Base-by-base conservation (phyloP, 768 basidiomycete species). In the Hygrocybe coccinea region DNA sequence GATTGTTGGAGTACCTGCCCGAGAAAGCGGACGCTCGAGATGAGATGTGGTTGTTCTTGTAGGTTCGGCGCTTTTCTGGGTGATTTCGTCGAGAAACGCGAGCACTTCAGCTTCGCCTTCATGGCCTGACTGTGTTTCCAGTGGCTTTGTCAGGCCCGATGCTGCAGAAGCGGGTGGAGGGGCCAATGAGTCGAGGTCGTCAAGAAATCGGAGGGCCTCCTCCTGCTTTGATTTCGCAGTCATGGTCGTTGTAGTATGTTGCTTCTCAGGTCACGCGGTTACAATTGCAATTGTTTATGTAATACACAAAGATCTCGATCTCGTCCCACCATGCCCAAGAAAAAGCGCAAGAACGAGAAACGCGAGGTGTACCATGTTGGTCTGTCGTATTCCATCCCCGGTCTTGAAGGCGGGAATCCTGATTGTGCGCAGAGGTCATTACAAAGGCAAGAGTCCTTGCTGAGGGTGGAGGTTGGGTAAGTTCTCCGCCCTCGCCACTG, bases 61-160 rank as follows among this genome's bases (percentile, higher is more conserved):
- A 11, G 89, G 86, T 60, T 89, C 89, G 5, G 86, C 79, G 69
- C 86, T 88, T 72, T 92, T 95, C 81, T 91, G 90, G 0, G 90
- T 93, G 60, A 95, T 91, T 72, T 97, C 91, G 68, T 97, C 91
- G 39, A 97, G 82, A 76, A 95, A 95, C 14, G 92, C 93, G 24
- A 95, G 82, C 22, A 90, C 93, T 59, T 91, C 89, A 0, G 70
- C 84, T 55, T 94, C 88, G 33, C 83, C 85, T 59, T 81, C 81
- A 37, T 74, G 64, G 21, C 17, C 44, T 12, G 44, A n/a, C 21
- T 46, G 25, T 39, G 21, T 29, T 29, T 3, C 15, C n/a, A 14
- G 36, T 46, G 33, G 62, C 14, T 60, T 50, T 14, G 63, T 57
- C 8, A 67, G 45, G 1, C 64, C 48, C 2, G 43, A 41, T 34